Conservation (phyloP, 2,329 filamentous ascomycete species). For the Blastomyces percursus region DNA sequence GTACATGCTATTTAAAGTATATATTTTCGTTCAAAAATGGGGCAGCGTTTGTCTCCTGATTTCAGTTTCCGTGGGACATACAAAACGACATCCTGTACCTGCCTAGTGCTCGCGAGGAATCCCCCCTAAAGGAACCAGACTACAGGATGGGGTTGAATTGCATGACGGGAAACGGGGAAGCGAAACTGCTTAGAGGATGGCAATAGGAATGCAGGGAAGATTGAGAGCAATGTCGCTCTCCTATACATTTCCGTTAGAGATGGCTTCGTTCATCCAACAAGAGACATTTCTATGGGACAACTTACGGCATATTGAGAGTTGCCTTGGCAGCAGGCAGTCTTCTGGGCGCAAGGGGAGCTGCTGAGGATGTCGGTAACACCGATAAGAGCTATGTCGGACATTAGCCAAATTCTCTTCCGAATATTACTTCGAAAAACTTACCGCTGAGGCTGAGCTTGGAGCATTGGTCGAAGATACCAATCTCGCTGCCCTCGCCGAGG, state of each 20-base stretch:
- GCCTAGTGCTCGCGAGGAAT: not conserved
- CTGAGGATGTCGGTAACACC: conserved; percentile 17
- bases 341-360: conserved; percentile 10
- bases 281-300: too few species aligned
- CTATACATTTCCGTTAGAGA: conserved; percentile 15
- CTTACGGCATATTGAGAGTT: conserved; percentile 11
- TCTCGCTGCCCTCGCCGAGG: conserved; percentile 24
- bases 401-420: conserved; percentile 6
- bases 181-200: conserved; percentile 25
- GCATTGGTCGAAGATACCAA: conserved; percentile 34
- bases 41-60: not conserved
- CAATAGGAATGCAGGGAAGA: conserved; percentile 31
- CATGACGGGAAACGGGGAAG: not conserved
- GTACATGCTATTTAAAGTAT: not conserved
- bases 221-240: conserved; percentile 26
- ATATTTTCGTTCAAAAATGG: not conserved
- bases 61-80: not conserved
- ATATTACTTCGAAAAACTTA: conserved; percentile 14
- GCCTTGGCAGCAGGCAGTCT: conserved; percentile 14
- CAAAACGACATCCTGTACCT: not conserved
- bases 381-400: conserved; percentile 18
- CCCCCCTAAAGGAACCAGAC: not conserved
- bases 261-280: not conserved
- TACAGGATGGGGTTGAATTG: conserved; percentile 1
- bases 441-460: conserved; percentile 28